Evolutionary conservation across 2,329 filamentous ascomycete species (phyloP), one percentile per base, ranked within the genome.

Genomic region (Phaeosphaeriaceae sp.): DNA sequence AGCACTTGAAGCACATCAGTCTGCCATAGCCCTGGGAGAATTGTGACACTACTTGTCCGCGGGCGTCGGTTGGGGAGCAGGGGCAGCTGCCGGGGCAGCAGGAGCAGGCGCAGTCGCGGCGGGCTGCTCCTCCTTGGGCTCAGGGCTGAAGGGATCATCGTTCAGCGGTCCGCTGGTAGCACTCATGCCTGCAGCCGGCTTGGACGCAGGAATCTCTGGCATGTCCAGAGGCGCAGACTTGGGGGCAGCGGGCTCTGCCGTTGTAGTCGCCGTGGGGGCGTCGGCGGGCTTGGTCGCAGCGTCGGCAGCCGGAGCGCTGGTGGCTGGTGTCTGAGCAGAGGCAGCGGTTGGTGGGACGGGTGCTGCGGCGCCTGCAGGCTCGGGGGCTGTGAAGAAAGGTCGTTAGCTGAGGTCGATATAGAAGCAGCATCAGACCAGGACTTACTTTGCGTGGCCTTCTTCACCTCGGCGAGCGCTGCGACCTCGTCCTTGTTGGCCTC

Each of bases 101-200:
- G 57, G 49, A 20, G 65, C 45, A 7, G 57, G 50, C 9, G 54
- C 53, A 49, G 65, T 56, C n/a, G 62, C 51, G 40, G 60, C 58
- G 7, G 67, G 56, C 2, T 63, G 53, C 45, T 62, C 51, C 7
- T 66, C 61, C 61, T 70, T 68, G 10, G 62, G 61, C 11, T 70
- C 67, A 19, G 63, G 60, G 24, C 57, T 58, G 41, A 76, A 73
- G 24, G 68, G 69, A 51, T 75, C 66, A 22, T 76, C 74, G 41
- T 65, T 67, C 66, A 78, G 57, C 10, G 76, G 76, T 17, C 76
- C 76, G 33, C 73, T 77, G 10, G 76, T 78, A 13, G 76, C 76
- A 36, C 73, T 77, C 76, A 78, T 78, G 33, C 75, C 75, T 19
- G 72, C 72, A 21, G 73, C 74, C 22, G 70, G 68, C 60, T 71